Base-by-base conservation (phyloP, 768 basidiomycete genomes). In the Phylloporus arenicola region DNA sequence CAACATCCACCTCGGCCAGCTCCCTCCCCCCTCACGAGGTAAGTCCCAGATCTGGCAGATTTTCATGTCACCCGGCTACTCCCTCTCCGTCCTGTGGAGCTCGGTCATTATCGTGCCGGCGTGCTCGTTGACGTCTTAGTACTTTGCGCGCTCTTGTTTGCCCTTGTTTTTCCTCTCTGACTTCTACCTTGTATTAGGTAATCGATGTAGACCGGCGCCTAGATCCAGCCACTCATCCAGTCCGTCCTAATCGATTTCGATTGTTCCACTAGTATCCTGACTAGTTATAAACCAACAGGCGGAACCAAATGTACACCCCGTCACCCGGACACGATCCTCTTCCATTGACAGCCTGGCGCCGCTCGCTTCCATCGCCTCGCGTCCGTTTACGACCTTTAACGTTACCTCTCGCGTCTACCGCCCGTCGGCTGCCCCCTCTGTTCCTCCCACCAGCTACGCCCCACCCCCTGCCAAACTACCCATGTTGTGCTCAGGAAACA, bases 1-100 rank as follows among this genome's bases (percentile, higher is more conserved):
- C 61, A 40, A 51, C 49, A n/a, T 59, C 58, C 44, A 64, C 64
- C 20, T 68, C 64, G 35, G 52, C 54, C 2, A 64, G 55, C 45
- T 68, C 67, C 17, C 41, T 60, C 30, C 31, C 52, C 17, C 13
- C 47, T 29, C n/a, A 44, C 16, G 54, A 64, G 67, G 64, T 67
- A 54, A 62, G 56, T 13, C 39, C 13, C 19, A 20, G 37, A 45
- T 53, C 41, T 37, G 6, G 63, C 44, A 49, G 38, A 33, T 41
- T 45, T 58, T 57, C 60, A 50, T 62, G 30, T 14, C 38, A 48
- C 53, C 57, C 60, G 62, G 56, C 13, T 31, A 17, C 4, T 57
- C 62, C 57, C 56, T 50, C 48, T 45, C 41, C 29, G 35, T 33
- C 34, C 22, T 61, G 45, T 45, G 47, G 45, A 45, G 46, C 52